Percentiles rank a stretch among this genome's conserved stretches.
Conservation (phyloP, 768 basidiomycete species). For the Termitomyces sp. region DNA sequence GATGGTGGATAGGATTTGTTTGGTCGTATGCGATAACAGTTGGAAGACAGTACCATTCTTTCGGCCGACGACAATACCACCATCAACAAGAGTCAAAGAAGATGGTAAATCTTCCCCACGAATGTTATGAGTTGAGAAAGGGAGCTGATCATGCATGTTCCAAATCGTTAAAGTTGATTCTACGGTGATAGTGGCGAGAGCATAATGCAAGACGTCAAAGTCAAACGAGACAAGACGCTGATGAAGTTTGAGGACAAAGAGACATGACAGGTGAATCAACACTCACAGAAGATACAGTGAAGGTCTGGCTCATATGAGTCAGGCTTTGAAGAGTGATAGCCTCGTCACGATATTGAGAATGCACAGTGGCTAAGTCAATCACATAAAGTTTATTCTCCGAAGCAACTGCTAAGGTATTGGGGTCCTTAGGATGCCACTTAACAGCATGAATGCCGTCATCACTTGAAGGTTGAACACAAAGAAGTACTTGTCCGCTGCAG, state of each 20-base stretch:
- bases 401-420: conserved; percentile 77
- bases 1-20: conserved; percentile 69
- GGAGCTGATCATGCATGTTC: conserved; percentile 72
- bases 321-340: conserved; percentile 66
- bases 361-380: conserved; percentile 63
- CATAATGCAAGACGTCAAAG: conserved; percentile 73
- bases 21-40: conserved; percentile 69
- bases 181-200: conserved; percentile 75
- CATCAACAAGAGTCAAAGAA: conserved; percentile 79
- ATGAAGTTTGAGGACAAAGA: not conserved
- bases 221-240: conserved; percentile 81
- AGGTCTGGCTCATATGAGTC: conserved; percentile 60
- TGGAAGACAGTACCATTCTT: conserved; percentile 85
- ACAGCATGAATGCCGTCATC: conserved; percentile 67
- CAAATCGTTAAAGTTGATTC: conserved; percentile 79
- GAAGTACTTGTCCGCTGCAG: conserved; percentile 55
- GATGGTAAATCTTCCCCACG: conserved; percentile 78
- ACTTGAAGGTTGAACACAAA: conserved; percentile 62
- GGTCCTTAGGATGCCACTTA: conserved; percentile 85
- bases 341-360: conserved; percentile 50
- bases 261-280: not conserved
- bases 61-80: conserved; percentile 79
- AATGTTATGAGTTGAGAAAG: conserved; percentile 72
- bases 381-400: conserved; percentile 72
- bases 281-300: conserved; percentile 66